These are phyloP conservation scores for Aureobasidium sp. DNA, from an alignment of 2,329 filamentous ascomycete genomes.

Conservation along the genomic window DNA sequence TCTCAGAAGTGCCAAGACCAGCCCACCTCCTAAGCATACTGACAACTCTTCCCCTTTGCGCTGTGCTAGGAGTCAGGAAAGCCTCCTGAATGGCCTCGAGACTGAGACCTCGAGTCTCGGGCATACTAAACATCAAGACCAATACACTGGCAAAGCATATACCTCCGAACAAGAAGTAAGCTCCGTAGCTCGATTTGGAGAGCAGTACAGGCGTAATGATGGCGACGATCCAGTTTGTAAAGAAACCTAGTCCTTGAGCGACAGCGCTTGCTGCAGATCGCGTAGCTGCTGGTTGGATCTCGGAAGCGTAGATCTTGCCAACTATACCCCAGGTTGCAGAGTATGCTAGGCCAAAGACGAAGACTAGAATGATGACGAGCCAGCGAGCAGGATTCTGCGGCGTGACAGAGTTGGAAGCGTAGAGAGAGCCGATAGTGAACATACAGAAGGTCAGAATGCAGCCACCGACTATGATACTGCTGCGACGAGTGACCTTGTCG, in stretches of 20 bases:
- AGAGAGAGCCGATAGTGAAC: conserved; percentile 49
- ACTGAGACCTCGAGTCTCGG: conserved; percentile 16
- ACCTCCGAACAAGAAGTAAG: conserved; percentile 30
- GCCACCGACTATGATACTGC: conserved; percentile 49
- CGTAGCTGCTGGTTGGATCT: conserved; percentile 50
- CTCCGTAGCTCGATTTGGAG: conserved; percentile 30
- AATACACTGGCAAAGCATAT: conserved; percentile 17
- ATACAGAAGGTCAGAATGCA: conserved; percentile 44
- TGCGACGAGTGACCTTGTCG: conserved; percentile 50
- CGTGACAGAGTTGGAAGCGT: conserved; percentile 31
- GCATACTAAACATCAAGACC: conserved; percentile 16
- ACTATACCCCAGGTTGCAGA: conserved; percentile 48
- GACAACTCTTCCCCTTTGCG: not conserved
- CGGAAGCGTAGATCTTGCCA: conserved; percentile 49
- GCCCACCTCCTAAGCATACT: conserved; percentile 4
- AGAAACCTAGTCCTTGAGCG: conserved; percentile 48
- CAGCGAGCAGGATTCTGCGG: conserved; percentile 32
- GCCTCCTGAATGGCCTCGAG: conserved; percentile 16
- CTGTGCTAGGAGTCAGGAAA: not conserved
- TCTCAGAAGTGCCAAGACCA: not conserved
- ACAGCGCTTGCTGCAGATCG: conserved; percentile 48
- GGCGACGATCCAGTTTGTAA: conserved; percentile 31
- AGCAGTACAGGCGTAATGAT: conserved; percentile 46
- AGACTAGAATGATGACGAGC: conserved; percentile 45
- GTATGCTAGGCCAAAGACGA: conserved; percentile 42